Evolutionary conservation across 495 filamentous ascomycete species (phyloP).

Genomic region (Beverwykella pulmonaria): DNA sequence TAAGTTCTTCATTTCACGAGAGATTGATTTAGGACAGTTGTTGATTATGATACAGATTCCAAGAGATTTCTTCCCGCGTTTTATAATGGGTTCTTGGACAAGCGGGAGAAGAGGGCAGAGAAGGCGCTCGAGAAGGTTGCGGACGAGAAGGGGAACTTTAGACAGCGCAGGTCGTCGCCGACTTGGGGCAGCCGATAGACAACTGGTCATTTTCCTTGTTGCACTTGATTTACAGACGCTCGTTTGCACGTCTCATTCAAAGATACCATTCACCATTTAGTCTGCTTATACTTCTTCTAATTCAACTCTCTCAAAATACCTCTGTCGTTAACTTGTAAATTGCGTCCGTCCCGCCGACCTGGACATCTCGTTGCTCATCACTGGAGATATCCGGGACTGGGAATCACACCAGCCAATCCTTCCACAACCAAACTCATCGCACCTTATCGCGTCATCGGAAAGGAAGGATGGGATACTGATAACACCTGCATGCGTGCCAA

Average conservation of each 20-base stretch:
- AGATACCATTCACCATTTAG: slow-evolving; percentile 1
- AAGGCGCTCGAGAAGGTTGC: slow-evolving; percentile 52
- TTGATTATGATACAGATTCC: slow-evolving; percentile 50
- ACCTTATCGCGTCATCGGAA: slow-evolving; percentile 31
- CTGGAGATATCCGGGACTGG: too few species aligned
- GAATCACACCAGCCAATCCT: too few species aligned
- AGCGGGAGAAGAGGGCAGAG: slow-evolving; percentile 57
- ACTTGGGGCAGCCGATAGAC: slow-evolving; percentile 31
- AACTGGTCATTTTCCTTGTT: background rate
- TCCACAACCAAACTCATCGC: too few species aligned
- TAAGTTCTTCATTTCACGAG: slow-evolving; percentile 38
- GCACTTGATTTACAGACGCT: background rate
- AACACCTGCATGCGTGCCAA: slow-evolving; percentile 16
- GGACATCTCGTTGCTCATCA: background rate
- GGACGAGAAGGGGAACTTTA: slow-evolving; percentile 39
- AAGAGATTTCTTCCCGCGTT: slow-evolving; percentile 59
- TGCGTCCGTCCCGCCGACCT: slow-evolving; percentile 20
- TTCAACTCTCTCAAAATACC: background rate
- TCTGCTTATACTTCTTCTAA: background rate
- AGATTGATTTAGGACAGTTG: background rate
- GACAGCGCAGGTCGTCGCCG: slow-evolving; percentile 30
- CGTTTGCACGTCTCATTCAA: background rate
- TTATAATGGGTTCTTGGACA: slow-evolving; percentile 63
- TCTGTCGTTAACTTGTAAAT: slow-evolving; percentile 3
- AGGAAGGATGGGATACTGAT: slow-evolving; percentile 18